Percentiles rank a stretch among this genome's conserved stretches.
These are phyloP conservation scores for Lactarius sanguifluus DNA, from an alignment of 768 basidiomycete genomes.

Conservation along the genomic window DNA sequence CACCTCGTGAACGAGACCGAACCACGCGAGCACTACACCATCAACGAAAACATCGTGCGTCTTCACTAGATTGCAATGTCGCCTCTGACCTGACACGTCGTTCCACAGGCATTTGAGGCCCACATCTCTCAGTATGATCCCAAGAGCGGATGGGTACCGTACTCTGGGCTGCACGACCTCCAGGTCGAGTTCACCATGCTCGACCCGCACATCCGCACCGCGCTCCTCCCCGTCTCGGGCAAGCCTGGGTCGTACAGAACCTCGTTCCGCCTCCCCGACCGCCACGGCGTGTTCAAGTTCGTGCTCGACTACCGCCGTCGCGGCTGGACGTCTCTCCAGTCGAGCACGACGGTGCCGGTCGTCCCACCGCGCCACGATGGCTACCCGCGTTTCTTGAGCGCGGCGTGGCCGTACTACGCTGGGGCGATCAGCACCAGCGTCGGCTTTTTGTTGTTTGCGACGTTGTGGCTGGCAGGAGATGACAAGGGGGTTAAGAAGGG, in stretches of 20 bases:
- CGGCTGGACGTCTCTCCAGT: slow-evolving; percentile 75
- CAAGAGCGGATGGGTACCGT: slow-evolving; percentile 63
- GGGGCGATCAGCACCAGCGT: slow-evolving; percentile 87
- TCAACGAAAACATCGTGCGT: slow-evolving; percentile 78
- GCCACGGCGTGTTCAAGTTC: slow-evolving; percentile 98
- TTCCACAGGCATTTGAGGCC: slow-evolving; percentile 63
- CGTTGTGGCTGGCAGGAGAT: slow-evolving; percentile 81
- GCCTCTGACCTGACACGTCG: slow-evolving; percentile 7
- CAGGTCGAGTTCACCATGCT: slow-evolving; percentile 99
- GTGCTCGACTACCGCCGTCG: slow-evolving; percentile 78
- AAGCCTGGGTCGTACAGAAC: slow-evolving; percentile 69
- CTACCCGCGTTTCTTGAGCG: slow-evolving; percentile 92
- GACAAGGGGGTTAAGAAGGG: slow-evolving; percentile 58
- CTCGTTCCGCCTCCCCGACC: slow-evolving; percentile 88
- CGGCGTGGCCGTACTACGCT: slow-evolving; percentile 94
- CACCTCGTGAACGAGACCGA: slow-evolving; percentile 63
- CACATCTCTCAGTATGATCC: slow-evolving; percentile 70
- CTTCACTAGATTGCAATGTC: neutral
- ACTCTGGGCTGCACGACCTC: slow-evolving; percentile 70
- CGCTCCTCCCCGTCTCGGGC: slow-evolving; percentile 58
- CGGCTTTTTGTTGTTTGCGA: slow-evolving; percentile 83
- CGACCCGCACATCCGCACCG: slow-evolving; percentile 90
- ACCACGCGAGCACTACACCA: slow-evolving; percentile 75
- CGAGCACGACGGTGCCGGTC: slow-evolving; percentile 76
- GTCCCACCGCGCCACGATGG: slow-evolving; percentile 94